Percentiles rank a stretch among this genome's conserved stretches.
Conservation (phyloP, 163 green algal genomes). For the Chloroidium sp. region DNA sequence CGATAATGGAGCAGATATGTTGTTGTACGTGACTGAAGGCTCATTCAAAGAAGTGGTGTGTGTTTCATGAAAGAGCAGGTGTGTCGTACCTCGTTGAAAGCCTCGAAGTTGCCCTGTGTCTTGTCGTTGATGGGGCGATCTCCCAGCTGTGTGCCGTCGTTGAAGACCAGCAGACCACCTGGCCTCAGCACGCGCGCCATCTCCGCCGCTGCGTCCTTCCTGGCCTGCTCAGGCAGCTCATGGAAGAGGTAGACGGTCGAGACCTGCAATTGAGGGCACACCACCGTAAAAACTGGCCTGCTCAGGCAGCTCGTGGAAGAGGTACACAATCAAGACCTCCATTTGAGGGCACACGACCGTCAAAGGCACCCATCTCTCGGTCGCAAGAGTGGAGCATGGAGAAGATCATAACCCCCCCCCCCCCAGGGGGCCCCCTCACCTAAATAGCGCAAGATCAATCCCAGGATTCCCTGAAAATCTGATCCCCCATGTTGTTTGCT, state of each 20-base stretch:
- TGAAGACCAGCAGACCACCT: constrained; percentile 44
- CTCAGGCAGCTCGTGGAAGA: constrained; percentile 86
- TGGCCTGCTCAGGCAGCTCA: constrained; percentile 65
- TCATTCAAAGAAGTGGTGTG: too few relatives aligned
- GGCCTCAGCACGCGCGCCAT: constrained; percentile 57
- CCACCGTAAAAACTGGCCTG: constrained; percentile 15
- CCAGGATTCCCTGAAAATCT: too few relatives aligned
- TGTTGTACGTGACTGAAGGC: too few relatives aligned
- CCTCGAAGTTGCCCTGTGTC: constrained; percentile 30
- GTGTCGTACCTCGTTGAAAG: constrained; percentile 43
- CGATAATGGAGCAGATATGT: too few relatives aligned
- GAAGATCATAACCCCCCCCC: too few relatives aligned
- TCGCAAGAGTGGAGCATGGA: too few relatives aligned
- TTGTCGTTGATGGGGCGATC: constrained; percentile 44
- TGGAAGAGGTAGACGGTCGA: constrained; percentile 83
- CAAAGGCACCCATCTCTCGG: constrained; percentile 16
- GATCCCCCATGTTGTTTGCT: too few relatives aligned
- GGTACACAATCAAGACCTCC: constrained; percentile 66
- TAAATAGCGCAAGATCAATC: too few relatives aligned
- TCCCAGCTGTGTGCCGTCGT: constrained; percentile 36
- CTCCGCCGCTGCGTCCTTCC: constrained; percentile 33
- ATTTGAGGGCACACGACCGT: neutral
- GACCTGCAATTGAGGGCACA: constrained; percentile 27
- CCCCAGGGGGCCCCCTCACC: too few relatives aligned
- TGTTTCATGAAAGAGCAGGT: too few relatives aligned